Conservation (phyloP, 2,329 filamentous ascomycete species). For the Penicillium sp. region DNA sequence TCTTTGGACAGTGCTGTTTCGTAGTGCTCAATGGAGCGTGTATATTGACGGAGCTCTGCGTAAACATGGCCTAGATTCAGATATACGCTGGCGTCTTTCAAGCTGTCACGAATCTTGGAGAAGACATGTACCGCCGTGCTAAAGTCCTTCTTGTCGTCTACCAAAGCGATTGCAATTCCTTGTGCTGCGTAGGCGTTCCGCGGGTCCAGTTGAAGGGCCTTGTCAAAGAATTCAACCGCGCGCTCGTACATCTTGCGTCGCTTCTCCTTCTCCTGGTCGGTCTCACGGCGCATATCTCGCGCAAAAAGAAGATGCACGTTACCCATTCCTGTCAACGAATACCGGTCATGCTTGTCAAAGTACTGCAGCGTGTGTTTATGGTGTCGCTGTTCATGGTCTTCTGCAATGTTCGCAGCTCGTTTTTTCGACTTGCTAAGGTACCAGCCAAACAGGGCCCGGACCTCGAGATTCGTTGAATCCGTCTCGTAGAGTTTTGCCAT, state of each 20-base stretch:
- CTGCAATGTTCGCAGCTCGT: conserved; percentile 75
- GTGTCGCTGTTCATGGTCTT: conserved; percentile 90
- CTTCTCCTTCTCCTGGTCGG: conserved; percentile 89
- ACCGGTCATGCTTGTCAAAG: conserved; percentile 97
- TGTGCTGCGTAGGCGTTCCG: conserved; percentile 97
- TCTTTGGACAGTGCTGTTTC: conserved; percentile 83
- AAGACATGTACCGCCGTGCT: conserved; percentile 84
- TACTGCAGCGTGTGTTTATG: conserved; percentile 96
- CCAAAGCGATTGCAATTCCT: conserved; percentile 89
- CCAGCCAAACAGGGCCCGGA: conserved; percentile 93
- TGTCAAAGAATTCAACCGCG: conserved; percentile 98
- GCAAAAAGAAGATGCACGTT: conserved; percentile 89
- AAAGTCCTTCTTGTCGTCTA: conserved; percentile 92
- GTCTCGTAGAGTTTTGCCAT: conserved; percentile 85
- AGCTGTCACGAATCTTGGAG: conserved; percentile 84
- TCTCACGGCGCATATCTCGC: conserved; percentile 90
- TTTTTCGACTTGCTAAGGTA: conserved; percentile 91
- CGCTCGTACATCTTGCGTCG: conserved; percentile 84
- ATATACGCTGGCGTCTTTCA: conserved; percentile 86
- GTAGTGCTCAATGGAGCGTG: conserved; percentile 91
- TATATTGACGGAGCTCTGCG: conserved; percentile 85
- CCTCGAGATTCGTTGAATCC: conserved; percentile 84
- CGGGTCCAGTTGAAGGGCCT: conserved; percentile 90
- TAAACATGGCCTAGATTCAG: conserved; percentile 95
- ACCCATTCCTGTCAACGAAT: conserved; percentile 94